A percentile compares a stretch with the other conserved stretches of the same genome.
Evolutionary conservation across 2,329 filamentous ascomycete genomes (phyloP).

Genomic region (Cladosporium sp.): DNA sequence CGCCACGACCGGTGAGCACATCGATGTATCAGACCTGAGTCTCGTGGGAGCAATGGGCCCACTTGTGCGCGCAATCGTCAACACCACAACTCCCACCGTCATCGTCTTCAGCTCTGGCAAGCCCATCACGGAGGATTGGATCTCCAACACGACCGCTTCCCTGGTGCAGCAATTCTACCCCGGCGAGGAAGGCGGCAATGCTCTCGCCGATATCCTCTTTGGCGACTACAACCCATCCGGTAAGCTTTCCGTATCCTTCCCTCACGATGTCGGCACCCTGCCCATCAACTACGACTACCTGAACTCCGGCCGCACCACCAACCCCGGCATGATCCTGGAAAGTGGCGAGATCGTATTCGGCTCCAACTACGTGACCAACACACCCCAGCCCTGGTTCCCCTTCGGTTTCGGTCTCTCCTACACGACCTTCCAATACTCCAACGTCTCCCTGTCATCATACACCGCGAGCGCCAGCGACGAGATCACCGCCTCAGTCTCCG

Average conservation of each 20-base stretch:
- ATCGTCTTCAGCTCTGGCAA: constrained; percentile 71
- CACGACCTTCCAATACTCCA: constrained; percentile 43
- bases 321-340: constrained; percentile 49
- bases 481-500: constrained; percentile 19
- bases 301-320: constrained; percentile 58
- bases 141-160: constrained; percentile 49
- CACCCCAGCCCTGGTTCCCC: constrained; percentile 61
- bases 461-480: constrained; percentile 4
- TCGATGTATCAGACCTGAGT: constrained; percentile 60
- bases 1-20: constrained; percentile 70
- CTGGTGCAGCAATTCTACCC: constrained; percentile 54
- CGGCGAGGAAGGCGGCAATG: constrained; percentile 80
- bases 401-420: constrained; percentile 79
- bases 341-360: constrained; percentile 63
- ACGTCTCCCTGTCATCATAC: constrained; percentile 32
- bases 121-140: constrained; percentile 70
- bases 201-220: constrained; percentile 72
- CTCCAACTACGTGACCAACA: constrained; percentile 60
- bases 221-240: constrained; percentile 70
- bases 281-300: constrained; percentile 71
- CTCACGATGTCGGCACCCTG: constrained; percentile 61
- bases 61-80: constrained; percentile 63
- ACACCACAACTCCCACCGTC: constrained; percentile 50
- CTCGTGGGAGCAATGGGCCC: constrained; percentile 38
- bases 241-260: constrained; percentile 71